Conservation (phyloP, 1,284 basidiomycete genomes). For the Ceratobasidium sp. region DNA sequence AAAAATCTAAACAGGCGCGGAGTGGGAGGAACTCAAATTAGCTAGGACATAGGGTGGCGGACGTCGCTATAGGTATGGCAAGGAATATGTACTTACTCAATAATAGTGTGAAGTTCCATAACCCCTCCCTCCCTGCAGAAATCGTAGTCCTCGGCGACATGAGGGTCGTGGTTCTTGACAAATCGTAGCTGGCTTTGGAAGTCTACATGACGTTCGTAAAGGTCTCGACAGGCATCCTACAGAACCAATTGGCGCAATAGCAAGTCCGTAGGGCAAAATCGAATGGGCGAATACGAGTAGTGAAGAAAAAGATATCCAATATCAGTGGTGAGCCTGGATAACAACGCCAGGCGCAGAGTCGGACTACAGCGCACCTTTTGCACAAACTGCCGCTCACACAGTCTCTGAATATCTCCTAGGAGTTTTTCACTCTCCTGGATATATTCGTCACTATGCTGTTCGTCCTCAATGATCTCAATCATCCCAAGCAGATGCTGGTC, state of each 20-base stretch:
- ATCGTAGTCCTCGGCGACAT: conserved; percentile 35
- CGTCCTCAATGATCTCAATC: conserved; percentile 42
- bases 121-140: conserved; percentile 39
- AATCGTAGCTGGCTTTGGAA: conserved; percentile 42
- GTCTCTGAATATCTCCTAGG: conserved; percentile 26
- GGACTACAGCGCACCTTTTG: conserved; percentile 30
- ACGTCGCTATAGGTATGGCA: not conserved
- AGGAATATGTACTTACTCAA: conserved; percentile 17
- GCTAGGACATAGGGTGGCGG: not conserved
- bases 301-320: not conserved
- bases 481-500: not conserved
- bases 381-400: conserved; percentile 39
- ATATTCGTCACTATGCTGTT: conserved; percentile 34
- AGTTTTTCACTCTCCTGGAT: conserved; percentile 34
- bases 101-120: conserved; percentile 37
- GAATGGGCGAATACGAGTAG: no score
- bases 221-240: conserved; percentile 39
- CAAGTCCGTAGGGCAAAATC: not conserved
- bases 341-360: not conserved
- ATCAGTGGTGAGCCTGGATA: not conserved
- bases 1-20: conserved; percentile 22
- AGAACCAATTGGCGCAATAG: not conserved
- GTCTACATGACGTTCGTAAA: conserved; percentile 44
- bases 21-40: not conserved
- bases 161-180: conserved; percentile 40